Conservation (phyloP, 2,329 filamentous ascomycete species). For the Arthrobotrys conoides region DNA sequence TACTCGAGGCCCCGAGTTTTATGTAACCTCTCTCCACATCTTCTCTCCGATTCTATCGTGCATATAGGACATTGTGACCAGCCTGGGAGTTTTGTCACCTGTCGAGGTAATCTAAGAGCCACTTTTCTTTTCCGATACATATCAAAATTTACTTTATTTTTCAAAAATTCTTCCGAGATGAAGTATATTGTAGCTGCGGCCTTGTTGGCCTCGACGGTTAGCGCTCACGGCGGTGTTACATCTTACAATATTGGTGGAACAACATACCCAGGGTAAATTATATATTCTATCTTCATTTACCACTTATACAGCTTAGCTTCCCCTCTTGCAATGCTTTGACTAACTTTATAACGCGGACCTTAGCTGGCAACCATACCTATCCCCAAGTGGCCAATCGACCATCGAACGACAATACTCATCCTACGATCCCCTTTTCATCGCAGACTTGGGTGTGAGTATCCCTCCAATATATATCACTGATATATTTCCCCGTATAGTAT, state of each 20-base stretch:
- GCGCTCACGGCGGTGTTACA: slow-evolving; percentile 54
- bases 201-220: slow-evolving; percentile 56
- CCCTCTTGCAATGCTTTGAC: background rate
- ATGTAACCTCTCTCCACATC: slow-evolving; percentile 26
- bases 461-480: too few species aligned
- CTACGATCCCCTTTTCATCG: slow-evolving; percentile 41
- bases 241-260: slow-evolving; percentile 42
- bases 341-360: background rate
- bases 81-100: background rate
- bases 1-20: slow-evolving; percentile 7
- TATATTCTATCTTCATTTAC: background rate
- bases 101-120: slow-evolving; percentile 6
- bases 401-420: slow-evolving; percentile 55
- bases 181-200: slow-evolving; percentile 52
- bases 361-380: slow-evolving; percentile 55
- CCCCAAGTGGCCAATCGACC: slow-evolving; percentile 36
- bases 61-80: background rate
- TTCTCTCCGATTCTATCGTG: slow-evolving; percentile 18
- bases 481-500: too few species aligned
- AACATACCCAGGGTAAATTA: slow-evolving; percentile 42
- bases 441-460: slow-evolving; percentile 41
- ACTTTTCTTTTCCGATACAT: slow-evolving; percentile 13
- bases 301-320: too few species aligned
- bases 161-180: slow-evolving; percentile 31
- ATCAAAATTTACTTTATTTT: background rate